Conservation (phyloP, 192 early-diverging fungal species). For the Phlyctochytrium bullatum region DNA sequence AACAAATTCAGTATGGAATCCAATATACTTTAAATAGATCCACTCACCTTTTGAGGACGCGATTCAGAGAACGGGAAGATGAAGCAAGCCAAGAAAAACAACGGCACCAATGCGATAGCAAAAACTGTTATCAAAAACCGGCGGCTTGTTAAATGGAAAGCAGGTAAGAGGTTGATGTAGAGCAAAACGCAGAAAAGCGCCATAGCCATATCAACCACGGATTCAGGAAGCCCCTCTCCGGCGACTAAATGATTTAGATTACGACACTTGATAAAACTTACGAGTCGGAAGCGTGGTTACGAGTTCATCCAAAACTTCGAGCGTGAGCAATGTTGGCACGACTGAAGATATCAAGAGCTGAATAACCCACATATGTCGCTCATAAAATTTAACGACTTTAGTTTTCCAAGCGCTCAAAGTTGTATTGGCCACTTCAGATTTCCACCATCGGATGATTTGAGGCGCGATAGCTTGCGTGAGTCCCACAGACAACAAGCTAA, state of each 20-base stretch:
- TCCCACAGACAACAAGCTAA: conserved; percentile 21
- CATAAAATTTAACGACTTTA: conserved; percentile 17
- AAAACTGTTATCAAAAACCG: conserved; percentile 16
- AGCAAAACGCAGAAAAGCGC: conserved; percentile 18
- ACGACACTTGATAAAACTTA: conserved; percentile 5
- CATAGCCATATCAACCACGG: conserved; percentile 28
- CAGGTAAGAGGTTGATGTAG: conserved; percentile 30
- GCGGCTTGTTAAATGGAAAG: conserved; percentile 21
- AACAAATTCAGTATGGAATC: neutral
- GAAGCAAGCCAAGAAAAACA: neutral
- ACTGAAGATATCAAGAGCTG: conserved; percentile 10
- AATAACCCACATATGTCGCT: conserved; percentile 24
- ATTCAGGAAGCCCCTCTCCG: conserved; percentile 20
- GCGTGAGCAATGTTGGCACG: conserved; percentile 15
- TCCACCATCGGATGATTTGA: conserved; percentile 16
- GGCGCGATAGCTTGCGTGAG: conserved; percentile 22
- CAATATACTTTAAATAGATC: neutral
- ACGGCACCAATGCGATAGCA: conserved; percentile 7
- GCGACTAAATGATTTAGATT: conserved; percentile 6
- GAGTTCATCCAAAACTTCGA: conserved; percentile 17
- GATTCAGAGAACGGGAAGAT: conserved; percentile 25
- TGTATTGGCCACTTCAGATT: neutral
- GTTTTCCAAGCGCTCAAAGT: conserved; percentile 14
- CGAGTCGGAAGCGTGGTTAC: conserved; percentile 11
- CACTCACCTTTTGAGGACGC: conserved; percentile 25